A percentile compares a stretch with the other conserved stretches of the same genome.
Conservation (phyloP, 1,139 yeast genomes). For the Diutina mesorugosa region DNA sequence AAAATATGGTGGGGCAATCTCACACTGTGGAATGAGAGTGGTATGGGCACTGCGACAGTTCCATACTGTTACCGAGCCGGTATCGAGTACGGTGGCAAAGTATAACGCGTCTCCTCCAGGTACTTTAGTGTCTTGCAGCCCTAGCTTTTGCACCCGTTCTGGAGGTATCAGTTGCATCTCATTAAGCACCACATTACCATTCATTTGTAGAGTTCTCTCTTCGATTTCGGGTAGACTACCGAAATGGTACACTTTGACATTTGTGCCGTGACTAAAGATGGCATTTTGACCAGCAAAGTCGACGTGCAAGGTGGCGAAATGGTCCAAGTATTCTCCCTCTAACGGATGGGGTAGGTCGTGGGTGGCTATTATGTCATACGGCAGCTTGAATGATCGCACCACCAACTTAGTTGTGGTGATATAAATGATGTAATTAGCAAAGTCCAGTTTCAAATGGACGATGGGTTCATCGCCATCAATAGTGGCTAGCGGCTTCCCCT, state of each 20-base stretch:
- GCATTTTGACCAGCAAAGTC: conserved; percentile 42
- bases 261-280: conserved; percentile 14
- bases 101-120: conserved; percentile 49
- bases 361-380: background rate
- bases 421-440: conserved; percentile 14
- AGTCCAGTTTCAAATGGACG: conserved; percentile 18
- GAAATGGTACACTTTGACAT: conserved; percentile 17
- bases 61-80: conserved; percentile 26
- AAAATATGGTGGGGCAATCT: background rate
- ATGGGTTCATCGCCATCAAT: conserved; percentile 10
- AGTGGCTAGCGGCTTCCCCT: background rate
- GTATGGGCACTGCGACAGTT: conserved; percentile 21
- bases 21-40: background rate
- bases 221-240: conserved; percentile 1
- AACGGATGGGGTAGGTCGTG: background rate
- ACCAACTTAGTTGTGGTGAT: conserved; percentile 8
- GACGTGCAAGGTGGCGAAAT: conserved; percentile 14
- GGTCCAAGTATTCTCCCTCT: background rate
- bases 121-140: conserved; percentile 3
- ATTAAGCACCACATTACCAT: background rate
- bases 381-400: background rate
- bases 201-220: background rate
- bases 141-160: background rate
- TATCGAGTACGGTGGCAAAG: conserved; percentile 27
- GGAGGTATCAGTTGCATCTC: background rate